phyloP scores from a whole-genome alignment of 345 rosid species.

The Anacardium occidentale region DNA sequence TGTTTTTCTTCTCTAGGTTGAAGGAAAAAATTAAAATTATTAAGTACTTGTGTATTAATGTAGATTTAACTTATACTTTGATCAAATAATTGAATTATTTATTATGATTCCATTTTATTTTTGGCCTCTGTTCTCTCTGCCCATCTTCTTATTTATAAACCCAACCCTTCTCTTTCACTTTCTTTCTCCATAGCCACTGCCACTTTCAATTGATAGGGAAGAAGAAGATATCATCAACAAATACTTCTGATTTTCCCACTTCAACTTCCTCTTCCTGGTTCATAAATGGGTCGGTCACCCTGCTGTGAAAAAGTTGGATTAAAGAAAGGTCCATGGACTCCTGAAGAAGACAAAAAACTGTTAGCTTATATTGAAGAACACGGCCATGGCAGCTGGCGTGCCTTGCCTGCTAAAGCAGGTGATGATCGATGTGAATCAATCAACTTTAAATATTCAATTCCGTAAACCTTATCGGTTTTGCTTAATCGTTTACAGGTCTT shows the following conservation, averaged over 20 bases:
- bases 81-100: conserved; percentile 33
- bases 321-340: conserved; percentile 98
- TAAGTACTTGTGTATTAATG: conserved; percentile 18
- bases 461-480: not conserved
- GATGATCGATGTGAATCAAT: not conserved
- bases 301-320: conserved; percentile 84
- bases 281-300: conserved; percentile 65
- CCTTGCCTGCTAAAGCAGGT: conserved; percentile 89
- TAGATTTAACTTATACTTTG: conserved; percentile 22
- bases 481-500: conserved; percentile 44
- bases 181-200: conserved; percentile 14
- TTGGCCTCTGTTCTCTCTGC: conserved; percentile 40
- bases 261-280: not conserved
- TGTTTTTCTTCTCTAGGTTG: too few species aligned
- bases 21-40: not conserved
- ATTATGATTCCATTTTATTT: conserved; percentile 34
- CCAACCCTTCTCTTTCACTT: conserved; percentile 18
- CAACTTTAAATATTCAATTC: not conserved
- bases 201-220: conserved; percentile 21
- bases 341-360: conserved; percentile 92
- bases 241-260: not conserved
- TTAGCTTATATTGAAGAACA: conserved; percentile 84
- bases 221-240: not conserved
- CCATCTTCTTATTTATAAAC: conserved; percentile 30
- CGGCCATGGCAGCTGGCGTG: conserved; percentile 97